Evolutionary conservation across 768 basidiomycete genomes (phyloP), one percentile per base, ranked within the genome.

Genomic region (Rhodosporidiobolus sp.): DNA sequence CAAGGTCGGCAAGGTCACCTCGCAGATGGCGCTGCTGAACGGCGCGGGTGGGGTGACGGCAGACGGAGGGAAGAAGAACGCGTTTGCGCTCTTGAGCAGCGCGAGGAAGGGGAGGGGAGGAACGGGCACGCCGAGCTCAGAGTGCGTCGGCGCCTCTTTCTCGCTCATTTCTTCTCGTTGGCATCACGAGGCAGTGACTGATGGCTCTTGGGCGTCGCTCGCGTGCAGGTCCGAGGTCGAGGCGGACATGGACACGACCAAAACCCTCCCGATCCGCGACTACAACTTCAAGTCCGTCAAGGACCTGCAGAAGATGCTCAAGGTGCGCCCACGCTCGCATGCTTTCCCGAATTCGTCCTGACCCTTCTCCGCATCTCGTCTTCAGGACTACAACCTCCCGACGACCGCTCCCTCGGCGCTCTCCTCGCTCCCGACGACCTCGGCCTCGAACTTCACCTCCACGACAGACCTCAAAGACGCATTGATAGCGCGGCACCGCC

Each of bases 281-380:
- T 74, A 74, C 45, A 35, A 50, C 3, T 34, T 45, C 65, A 58
- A 66, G 34, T 53, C 38, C 28, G 45, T 60, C 9, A 48, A 28
- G 12, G 58, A 67, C 7, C 35, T 74, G 7, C 28, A 22, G 30
- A 38, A 58, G 46, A 57, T 70, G 53, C 73, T 74, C 28, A 49
- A 56, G 34, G 65, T 67, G 7, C n/a, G 63, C n/a, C 24, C 30
- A 28, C 14, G 2, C 34, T 11, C 58, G 4, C 46, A 20, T 57
- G 12, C 26, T 22, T 17, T 28, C 9, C 24, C 19, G 30, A 2
- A 4, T 16, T 26, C 28, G 22, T 50, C 11, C 62, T 46, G 38
- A 43, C 24, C 63, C 38, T 3, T 32, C 43, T 34, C 22, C 0
- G n/a, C n/a, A n/a, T n/a, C n/a, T n/a, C 43, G 10, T 28, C 26